Conservation (phyloP, 2,329 filamentous ascomycete genomes). For the Lecanicillium sp. region DNA sequence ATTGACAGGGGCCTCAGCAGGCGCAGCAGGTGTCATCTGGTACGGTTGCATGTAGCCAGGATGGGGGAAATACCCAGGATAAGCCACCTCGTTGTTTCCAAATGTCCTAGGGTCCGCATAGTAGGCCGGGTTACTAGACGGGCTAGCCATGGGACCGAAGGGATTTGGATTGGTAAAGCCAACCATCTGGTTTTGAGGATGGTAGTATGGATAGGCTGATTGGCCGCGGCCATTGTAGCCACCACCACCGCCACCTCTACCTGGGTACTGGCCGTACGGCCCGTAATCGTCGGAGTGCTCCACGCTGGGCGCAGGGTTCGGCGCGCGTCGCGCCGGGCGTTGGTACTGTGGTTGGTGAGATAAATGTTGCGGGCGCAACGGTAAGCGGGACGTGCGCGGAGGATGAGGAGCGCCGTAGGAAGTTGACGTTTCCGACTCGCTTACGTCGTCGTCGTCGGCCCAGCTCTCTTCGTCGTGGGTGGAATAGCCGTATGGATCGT, state of each 20-base stretch:
- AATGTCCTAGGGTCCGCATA: neutral
- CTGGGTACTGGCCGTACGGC: slow-evolving; percentile 34
- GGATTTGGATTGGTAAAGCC: slow-evolving; percentile 32
- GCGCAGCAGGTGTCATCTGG: slow-evolving; percentile 31
- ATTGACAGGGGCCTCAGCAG: slow-evolving; percentile 33
- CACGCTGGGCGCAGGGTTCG: slow-evolving; percentile 53
- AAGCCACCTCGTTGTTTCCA: slow-evolving; percentile 5
- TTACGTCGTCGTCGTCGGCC: slow-evolving; percentile 8
- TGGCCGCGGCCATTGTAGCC: slow-evolving; percentile 14
- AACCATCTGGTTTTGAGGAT: slow-evolving; percentile 35
- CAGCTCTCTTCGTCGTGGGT: slow-evolving; percentile 11
- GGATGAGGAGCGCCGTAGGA: neutral
- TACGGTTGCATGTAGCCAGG: slow-evolving; percentile 34
- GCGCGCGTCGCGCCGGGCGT: slow-evolving; percentile 33
- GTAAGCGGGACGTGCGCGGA: slow-evolving; percentile 23
- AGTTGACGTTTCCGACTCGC: slow-evolving; percentile 7
- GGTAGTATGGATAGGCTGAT: slow-evolving; percentile 24
- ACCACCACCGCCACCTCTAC: too few species aligned
- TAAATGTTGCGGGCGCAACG: slow-evolving; percentile 20
- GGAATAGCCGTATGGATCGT: slow-evolving; percentile 8
- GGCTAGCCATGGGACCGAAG: slow-evolving; percentile 37
- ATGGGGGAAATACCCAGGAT: neutral
- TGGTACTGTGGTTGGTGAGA: slow-evolving; percentile 31
- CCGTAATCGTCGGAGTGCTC: slow-evolving; percentile 60
- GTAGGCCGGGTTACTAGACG: slow-evolving; percentile 19